These are phyloP conservation scores for Paramecium octaurelia DNA, from an alignment of 73 alveolate species.

Conservation along the genomic window DNA sequence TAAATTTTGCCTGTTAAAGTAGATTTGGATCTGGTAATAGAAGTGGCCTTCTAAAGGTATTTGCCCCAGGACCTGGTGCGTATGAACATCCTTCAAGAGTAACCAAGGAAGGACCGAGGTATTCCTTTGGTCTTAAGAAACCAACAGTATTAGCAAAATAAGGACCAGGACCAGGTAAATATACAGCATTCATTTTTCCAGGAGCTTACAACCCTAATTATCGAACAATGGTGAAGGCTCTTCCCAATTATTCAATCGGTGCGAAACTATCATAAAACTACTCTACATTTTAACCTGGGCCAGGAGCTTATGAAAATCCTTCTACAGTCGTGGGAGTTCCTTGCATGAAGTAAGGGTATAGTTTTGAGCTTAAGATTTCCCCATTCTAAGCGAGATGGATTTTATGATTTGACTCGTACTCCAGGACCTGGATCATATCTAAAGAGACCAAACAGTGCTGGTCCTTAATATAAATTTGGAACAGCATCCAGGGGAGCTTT, in stretches of 20 bases:
- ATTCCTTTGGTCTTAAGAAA: slow-evolving; percentile 42
- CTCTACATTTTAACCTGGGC: slow-evolving; percentile 45
- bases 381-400: slow-evolving; percentile 45
- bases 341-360: slow-evolving; percentile 31
- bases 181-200: not conserved
- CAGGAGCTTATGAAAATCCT: slow-evolving; percentile 43
- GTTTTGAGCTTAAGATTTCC: slow-evolving; percentile 13
- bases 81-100: slow-evolving; percentile 25
- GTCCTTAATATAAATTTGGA: slow-evolving; percentile 58
- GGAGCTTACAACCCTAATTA: slow-evolving; percentile 46
- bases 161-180: slow-evolving; percentile 51
- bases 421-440: slow-evolving; percentile 61
- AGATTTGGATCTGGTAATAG: slow-evolving; percentile 29
- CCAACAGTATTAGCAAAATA: not conserved
- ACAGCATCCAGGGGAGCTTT: slow-evolving; percentile 56
- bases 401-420: slow-evolving; percentile 19
- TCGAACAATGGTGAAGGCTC: not conserved
- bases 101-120: slow-evolving; percentile 25
- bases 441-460: slow-evolving; percentile 35
- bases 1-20: not conserved
- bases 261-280: not conserved
- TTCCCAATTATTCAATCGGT: slow-evolving; percentile 10
- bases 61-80: slow-evolving; percentile 54
- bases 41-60: slow-evolving; percentile 22
- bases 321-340: slow-evolving; percentile 58